phyloP scores from a whole-genome alignment of 192 early-diverging fungal genomes.

The Backusella sp. region DNA sequence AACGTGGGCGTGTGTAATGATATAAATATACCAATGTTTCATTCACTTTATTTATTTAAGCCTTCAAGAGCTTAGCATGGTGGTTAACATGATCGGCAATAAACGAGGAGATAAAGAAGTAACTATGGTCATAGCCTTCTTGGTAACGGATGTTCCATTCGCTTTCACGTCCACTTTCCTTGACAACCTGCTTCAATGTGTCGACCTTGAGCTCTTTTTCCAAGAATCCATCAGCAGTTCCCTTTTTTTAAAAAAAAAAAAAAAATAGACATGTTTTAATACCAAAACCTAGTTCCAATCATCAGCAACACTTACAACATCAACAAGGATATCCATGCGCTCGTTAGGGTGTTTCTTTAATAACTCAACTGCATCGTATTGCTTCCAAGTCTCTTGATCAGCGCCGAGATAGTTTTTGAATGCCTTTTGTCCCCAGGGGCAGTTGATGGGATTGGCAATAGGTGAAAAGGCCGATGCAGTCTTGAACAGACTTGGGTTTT shows the following conservation, averaged over 20 bases:
- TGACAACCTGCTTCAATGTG: slow-evolving; percentile 49
- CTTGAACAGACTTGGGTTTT: slow-evolving; percentile 69
- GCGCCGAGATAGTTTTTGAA: slow-evolving; percentile 73
- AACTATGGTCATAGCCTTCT: slow-evolving; percentile 86
- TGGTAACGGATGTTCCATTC: slow-evolving; percentile 65
- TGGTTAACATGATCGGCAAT: slow-evolving; percentile 74
- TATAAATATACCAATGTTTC: background rate
- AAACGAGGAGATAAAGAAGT: slow-evolving; percentile 83
- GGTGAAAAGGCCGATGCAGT: slow-evolving; percentile 81
- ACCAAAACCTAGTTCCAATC: background rate
- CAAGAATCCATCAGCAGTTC: slow-evolving; percentile 69
- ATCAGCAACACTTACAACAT: slow-evolving; percentile 27
- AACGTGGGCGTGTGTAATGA: background rate
- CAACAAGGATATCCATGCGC: slow-evolving; percentile 39
- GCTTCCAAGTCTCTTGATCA: slow-evolving; percentile 56
- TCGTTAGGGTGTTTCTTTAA: slow-evolving; percentile 47
- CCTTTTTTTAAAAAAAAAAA: slow-evolving; percentile 37
- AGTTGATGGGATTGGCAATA: slow-evolving; percentile 70
- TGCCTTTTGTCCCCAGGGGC: slow-evolving; percentile 80
- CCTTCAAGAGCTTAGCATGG: slow-evolving; percentile 59
- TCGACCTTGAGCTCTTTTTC: slow-evolving; percentile 64
- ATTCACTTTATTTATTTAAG: background rate
- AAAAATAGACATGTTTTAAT: background rate
- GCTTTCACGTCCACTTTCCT: slow-evolving; percentile 39
- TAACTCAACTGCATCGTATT: slow-evolving; percentile 77